A percentile compares a stretch with the other conserved stretches of the same genome.
Evolutionary conservation across 2,329 filamentous ascomycete genomes (phyloP).

Genomic region (Diaporthe amygdali): DNA sequence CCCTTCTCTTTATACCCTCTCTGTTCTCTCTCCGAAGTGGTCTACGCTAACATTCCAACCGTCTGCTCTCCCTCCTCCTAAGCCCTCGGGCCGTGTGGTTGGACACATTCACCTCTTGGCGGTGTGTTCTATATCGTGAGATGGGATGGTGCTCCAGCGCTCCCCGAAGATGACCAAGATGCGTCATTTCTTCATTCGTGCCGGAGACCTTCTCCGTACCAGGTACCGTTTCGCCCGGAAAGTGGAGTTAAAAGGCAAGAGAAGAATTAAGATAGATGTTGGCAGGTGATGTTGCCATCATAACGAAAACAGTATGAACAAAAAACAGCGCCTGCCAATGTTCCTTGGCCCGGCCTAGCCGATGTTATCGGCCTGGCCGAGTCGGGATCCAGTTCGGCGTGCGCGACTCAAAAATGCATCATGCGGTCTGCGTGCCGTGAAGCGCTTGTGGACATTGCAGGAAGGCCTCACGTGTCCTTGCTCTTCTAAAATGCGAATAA

Average conservation of each 20-base stretch:
- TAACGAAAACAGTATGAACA: slow-evolving; percentile 7
- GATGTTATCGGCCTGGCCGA: not conserved
- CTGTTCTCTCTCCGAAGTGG: not conserved
- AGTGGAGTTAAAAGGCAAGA: not conserved
- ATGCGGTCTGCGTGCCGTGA: slow-evolving; percentile 12
- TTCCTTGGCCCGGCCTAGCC: not conserved
- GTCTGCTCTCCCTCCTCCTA: not conserved
- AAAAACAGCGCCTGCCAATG: slow-evolving; percentile 1
- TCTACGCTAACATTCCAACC: slow-evolving; percentile 11
- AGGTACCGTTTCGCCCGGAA: slow-evolving; percentile 8
- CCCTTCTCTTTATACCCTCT: not conserved
- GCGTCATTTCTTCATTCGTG: not conserved
- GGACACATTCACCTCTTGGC: not conserved
- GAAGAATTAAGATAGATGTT: not conserved
- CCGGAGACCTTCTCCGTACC: not conserved
- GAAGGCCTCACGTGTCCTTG: not conserved
- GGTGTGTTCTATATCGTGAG: not conserved
- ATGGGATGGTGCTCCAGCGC: not conserved
- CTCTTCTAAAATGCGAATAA: slow-evolving; percentile 1
- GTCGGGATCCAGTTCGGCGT: not conserved
- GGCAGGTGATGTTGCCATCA: not conserved
- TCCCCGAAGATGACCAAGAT: not conserved
- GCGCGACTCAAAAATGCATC: slow-evolving; percentile 10
- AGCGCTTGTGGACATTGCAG: not conserved
- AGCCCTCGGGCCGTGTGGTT: not conserved